Conservation (phyloP, 2,329 filamentous ascomycete species). For the Periconia sp. region DNA sequence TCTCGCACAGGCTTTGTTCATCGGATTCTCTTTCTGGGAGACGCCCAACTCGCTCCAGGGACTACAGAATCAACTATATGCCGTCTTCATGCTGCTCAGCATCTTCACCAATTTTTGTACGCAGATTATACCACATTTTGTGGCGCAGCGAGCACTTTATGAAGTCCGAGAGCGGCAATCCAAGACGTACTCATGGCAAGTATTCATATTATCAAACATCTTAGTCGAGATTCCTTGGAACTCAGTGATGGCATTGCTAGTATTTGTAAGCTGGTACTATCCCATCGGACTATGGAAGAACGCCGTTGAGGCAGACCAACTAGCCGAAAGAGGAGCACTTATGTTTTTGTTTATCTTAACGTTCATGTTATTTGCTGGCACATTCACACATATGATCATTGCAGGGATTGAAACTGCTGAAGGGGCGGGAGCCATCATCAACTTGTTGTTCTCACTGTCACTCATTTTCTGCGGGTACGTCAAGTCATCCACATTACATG, state of each 20-base stretch:
- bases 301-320: slow-evolving; percentile 62
- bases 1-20: slow-evolving; percentile 61
- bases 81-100: slow-evolving; percentile 76
- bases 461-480: slow-evolving; percentile 65
- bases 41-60: slow-evolving; percentile 74
- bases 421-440: slow-evolving; percentile 69
- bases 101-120: slow-evolving; percentile 78
- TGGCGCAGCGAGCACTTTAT: slow-evolving; percentile 76
- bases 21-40: slow-evolving; percentile 77
- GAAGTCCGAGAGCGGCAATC: slow-evolving; percentile 83
- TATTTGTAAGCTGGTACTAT: slow-evolving; percentile 82
- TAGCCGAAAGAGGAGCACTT: slow-evolving; percentile 69
- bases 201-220: slow-evolving; percentile 80
- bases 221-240: slow-evolving; percentile 83
- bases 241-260: slow-evolving; percentile 69
- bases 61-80: slow-evolving; percentile 81
- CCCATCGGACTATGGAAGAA: slow-evolving; percentile 75
- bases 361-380: slow-evolving; percentile 77
- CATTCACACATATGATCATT: slow-evolving; percentile 77
- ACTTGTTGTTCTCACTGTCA: slow-evolving; percentile 62
- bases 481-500: no score
- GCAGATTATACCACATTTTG: slow-evolving; percentile 81
- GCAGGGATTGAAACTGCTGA: slow-evolving; percentile 74
- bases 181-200: slow-evolving; percentile 81
- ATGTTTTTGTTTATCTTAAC: slow-evolving; percentile 75